A percentile compares a stretch with the other conserved stretches of the same genome.
phyloP scores from a whole-genome alignment of 208 protist species.

The Crithidia thermophila region DNA sequence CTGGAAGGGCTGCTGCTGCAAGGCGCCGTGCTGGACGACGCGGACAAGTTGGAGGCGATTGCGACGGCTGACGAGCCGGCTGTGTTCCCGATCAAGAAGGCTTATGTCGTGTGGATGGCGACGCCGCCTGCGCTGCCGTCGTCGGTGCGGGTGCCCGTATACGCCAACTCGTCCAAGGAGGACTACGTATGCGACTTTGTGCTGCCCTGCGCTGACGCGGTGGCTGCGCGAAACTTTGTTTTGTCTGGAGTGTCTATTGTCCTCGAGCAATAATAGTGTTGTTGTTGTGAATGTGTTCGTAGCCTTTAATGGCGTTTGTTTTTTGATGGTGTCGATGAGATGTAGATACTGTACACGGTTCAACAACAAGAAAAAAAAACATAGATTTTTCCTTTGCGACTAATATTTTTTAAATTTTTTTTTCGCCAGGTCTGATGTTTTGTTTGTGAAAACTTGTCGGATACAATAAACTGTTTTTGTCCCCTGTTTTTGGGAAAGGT shows the following conservation, averaged over 20 bases:
- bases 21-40: slow-evolving; percentile 80
- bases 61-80: slow-evolving; percentile 84
- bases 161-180: slow-evolving; percentile 83
- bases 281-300: neutral
- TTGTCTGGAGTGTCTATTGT: slow-evolving; percentile 89
- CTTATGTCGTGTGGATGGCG: slow-evolving; percentile 77
- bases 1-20: slow-evolving; percentile 85
- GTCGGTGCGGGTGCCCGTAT: slow-evolving; percentile 81
- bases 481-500: too few species aligned
- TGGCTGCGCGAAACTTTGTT: slow-evolving; percentile 75
- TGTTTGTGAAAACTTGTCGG: too few species aligned
- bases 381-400: neutral
- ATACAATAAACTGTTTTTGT: too few species aligned
- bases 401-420: neutral
- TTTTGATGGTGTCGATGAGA: neutral
- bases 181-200: slow-evolving; percentile 86
- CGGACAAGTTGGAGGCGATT: slow-evolving; percentile 69
- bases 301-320: neutral
- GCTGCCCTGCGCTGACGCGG: slow-evolving; percentile 72
- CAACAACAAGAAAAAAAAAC: too few species aligned
- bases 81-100: slow-evolving; percentile 71
- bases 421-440: neutral
- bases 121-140: slow-evolving; percentile 15
- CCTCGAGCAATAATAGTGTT: slow-evolving; percentile 61
- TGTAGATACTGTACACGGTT: too few species aligned